Percentiles rank a stretch among this genome's conserved stretches.
phyloP scores from a whole-genome alignment of 345 rosid species.

The Citrus maxima region DNA sequence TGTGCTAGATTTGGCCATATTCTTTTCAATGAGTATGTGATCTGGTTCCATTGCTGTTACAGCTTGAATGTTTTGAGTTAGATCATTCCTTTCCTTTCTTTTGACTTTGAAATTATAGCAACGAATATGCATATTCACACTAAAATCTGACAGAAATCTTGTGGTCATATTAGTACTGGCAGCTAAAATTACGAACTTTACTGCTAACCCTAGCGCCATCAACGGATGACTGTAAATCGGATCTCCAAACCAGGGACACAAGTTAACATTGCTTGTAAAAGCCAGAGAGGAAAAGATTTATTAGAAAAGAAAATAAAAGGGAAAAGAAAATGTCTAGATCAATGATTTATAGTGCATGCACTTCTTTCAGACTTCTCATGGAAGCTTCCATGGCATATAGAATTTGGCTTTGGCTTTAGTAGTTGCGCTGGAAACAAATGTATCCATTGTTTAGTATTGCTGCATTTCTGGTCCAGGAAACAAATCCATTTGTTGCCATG shows the following conservation, averaged over 20 bases:
- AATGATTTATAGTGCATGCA: background rate
- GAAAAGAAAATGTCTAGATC: background rate
- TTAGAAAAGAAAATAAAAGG: background rate
- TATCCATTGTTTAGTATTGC: background rate
- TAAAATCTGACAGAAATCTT: no score
- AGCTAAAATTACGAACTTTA: no score
- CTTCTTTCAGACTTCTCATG: background rate
- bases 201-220: background rate
- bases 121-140: no score
- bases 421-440: background rate
- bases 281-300: background rate
- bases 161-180: no score
- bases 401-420: background rate
- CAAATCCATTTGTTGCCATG: background rate
- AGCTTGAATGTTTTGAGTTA: background rate
- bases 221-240: background rate
- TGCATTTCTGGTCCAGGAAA: background rate
- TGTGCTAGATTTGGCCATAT: slow-evolving; percentile 29
- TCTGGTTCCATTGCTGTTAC: background rate
- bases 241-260: background rate
- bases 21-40: slow-evolving; percentile 18
- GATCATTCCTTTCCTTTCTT: background rate
- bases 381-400: background rate
- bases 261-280: background rate
- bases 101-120: background rate